These are phyloP conservation scores for Phycomyces nitens DNA, from an alignment of 192 early-diverging fungal species.

Conservation along the genomic window DNA sequence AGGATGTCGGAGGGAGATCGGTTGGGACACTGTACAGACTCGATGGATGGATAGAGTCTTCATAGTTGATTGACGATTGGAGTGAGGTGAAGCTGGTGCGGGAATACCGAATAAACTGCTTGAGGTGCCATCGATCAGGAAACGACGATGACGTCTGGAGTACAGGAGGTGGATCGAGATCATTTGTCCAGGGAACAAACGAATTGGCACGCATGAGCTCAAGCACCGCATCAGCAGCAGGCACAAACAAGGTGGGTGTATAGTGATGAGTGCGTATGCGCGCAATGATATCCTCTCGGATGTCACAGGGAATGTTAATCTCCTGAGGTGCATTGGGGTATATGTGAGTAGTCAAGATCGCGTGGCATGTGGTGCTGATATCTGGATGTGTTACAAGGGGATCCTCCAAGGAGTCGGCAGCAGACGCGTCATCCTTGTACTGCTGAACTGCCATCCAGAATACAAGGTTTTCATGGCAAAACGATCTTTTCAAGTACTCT, in stretches of 20 bases:
- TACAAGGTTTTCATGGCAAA: constrained; percentile 36
- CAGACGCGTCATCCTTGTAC: constrained; percentile 24
- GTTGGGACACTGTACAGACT: neutral
- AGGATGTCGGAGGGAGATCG: neutral
- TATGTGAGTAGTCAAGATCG: constrained; percentile 27
- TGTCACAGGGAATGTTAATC: constrained; percentile 31
- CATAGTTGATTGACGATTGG: neutral
- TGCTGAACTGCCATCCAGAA: constrained; percentile 36
- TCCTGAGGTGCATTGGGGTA: constrained; percentile 29
- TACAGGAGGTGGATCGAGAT: neutral
- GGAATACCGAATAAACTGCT: neutral
- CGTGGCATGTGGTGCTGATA: neutral
- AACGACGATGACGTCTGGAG: neutral
- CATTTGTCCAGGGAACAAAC: constrained; percentile 10
- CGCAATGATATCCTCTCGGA: constrained; percentile 27
- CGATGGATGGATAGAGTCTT: neutral
- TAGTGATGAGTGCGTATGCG: constrained; percentile 19
- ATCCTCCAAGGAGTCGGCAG: neutral
- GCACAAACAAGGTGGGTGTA: constrained; percentile 13
- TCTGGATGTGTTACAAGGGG: neutral
- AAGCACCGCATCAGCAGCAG: constrained; percentile 10
- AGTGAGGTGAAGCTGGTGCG: constrained; percentile 4
- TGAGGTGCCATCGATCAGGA: neutral
- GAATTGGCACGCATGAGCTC: constrained; percentile 33
- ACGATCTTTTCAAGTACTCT: constrained; percentile 2